A percentile compares a stretch with the other conserved stretches of the same genome.
Evolutionary conservation across 352 stramenopile species (phyloP).

Genomic region (Heterotrichella gracilis): DNA sequence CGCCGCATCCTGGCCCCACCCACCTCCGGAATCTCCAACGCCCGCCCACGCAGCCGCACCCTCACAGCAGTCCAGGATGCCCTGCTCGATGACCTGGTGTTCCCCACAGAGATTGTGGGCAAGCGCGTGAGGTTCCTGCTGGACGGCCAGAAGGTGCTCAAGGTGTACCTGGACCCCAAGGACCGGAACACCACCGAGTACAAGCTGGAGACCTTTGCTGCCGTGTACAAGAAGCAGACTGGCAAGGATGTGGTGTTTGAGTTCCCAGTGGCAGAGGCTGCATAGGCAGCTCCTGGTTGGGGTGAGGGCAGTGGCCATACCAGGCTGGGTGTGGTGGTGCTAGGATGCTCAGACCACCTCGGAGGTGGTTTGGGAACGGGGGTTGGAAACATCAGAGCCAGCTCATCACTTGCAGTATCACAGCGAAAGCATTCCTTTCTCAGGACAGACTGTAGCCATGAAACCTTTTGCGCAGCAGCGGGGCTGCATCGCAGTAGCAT

Average conservation of each 20-base stretch:
- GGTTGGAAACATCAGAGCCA: too few relatives aligned
- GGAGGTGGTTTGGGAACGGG: too few relatives aligned
- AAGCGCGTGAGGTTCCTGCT: slow-evolving; percentile 86
- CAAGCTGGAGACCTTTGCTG: slow-evolving; percentile 92
- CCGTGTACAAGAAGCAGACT: slow-evolving; percentile 97
- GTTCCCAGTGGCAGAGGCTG: too few relatives aligned
- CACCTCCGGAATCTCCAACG: slow-evolving; percentile 64
- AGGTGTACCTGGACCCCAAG: slow-evolving; percentile 88
- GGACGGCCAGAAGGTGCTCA: slow-evolving; percentile 81
- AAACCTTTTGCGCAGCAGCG: too few relatives aligned
- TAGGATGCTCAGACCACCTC: too few relatives aligned
- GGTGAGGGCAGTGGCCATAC: too few relatives aligned
- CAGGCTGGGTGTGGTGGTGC: too few relatives aligned
- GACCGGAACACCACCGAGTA: slow-evolving; percentile 94
- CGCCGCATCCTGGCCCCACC: slow-evolving; percentile 89
- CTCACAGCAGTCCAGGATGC: slow-evolving; percentile 88
- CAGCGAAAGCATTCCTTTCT: too few relatives aligned
- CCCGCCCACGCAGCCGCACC: slow-evolving; percentile 71
- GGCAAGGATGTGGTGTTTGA: slow-evolving; percentile 98
- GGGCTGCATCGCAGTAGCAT: too few relatives aligned
- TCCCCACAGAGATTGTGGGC: slow-evolving; percentile 94
- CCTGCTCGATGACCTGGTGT: slow-evolving; percentile 90
- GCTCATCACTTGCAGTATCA: too few relatives aligned
- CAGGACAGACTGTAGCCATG: too few relatives aligned
- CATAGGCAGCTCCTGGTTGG: too few relatives aligned